These are phyloP conservation scores for Aspergillus steynii DNA, from an alignment of 495 filamentous ascomycete species.

Conservation along the genomic window DNA sequence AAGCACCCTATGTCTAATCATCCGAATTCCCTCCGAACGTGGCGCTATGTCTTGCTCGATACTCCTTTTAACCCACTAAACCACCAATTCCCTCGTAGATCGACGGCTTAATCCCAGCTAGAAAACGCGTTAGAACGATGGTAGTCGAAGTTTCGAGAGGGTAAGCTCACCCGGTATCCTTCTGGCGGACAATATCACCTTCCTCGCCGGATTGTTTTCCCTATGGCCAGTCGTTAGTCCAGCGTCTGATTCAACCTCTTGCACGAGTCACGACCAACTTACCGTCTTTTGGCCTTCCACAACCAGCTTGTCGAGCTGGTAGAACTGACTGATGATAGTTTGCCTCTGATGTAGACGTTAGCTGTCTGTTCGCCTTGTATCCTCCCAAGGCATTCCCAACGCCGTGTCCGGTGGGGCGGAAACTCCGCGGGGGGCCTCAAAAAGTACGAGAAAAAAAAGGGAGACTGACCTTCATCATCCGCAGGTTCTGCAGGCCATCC, in stretches of 20 bases:
- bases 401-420: not conserved
- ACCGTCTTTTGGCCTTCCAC: constrained; percentile 81
- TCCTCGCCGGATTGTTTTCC: constrained; percentile 73
- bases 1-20: constrained; percentile 22
- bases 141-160: not conserved
- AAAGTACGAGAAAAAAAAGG: not conserved
- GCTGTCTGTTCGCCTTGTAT: not conserved
- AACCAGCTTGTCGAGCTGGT: constrained; percentile 86
- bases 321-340: constrained; percentile 93
- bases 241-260: not conserved
- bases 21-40: constrained; percentile 4
- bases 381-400: not conserved
- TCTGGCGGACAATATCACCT: constrained; percentile 74
- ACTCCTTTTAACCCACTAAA: not conserved
- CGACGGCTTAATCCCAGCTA: constrained; percentile 49
- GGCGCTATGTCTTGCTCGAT: not conserved
- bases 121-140: constrained; percentile 11
- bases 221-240: constrained; percentile 35
- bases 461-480: constrained; percentile 82
- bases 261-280: constrained; percentile 16
- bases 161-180: constrained; percentile 71
- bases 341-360: constrained; percentile 67
- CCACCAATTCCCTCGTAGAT: not conserved
- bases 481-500: constrained; percentile 81
- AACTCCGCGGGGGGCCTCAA: not conserved